Percentiles rank a stretch among this genome's conserved stretches.
These are phyloP conservation scores for Dipodascus albidus DNA, from an alignment of 805 yeast genomes.

Conservation along the genomic window DNA sequence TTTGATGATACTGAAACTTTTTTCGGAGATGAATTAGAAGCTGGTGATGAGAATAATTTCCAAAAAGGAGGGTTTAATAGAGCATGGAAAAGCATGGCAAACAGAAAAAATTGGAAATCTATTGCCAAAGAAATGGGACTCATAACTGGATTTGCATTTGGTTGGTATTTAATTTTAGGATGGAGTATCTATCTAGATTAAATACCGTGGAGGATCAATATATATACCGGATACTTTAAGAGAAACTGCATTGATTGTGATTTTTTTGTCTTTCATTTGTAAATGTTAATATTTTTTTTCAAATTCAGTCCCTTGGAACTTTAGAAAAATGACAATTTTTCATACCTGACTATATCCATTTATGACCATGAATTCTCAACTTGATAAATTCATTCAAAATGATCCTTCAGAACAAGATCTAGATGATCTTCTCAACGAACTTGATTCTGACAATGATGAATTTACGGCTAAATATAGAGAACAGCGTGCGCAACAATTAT, in stretches of 20 bases:
- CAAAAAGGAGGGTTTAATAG: neutral
- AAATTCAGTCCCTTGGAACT: too few relatives aligned
- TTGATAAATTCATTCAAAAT: neutral
- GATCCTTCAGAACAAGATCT: neutral
- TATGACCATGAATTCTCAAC: neutral
- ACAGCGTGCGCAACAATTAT: conserved; percentile 46
- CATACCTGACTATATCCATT: too few relatives aligned
- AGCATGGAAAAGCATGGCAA: neutral
- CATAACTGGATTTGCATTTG: neutral
- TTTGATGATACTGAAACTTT: neutral
- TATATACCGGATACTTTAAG: too few relatives aligned
- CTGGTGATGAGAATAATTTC: neutral
- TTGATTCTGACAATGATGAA: neutral
- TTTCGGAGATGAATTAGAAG: neutral
- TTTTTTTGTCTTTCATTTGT: too few relatives aligned
- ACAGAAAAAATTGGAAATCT: neutral
- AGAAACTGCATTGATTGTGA: too few relatives aligned
- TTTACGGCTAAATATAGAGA: conserved; percentile 40
- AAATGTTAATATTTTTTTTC: too few relatives aligned
- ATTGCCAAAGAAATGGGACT: neutral
- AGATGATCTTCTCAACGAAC: neutral
- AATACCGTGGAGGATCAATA: neutral
- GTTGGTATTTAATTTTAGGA: neutral
- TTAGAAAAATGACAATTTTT: too few relatives aligned
- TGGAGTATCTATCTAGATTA: neutral